These are phyloP conservation scores for Lactarius trivialis DNA, from an alignment of 768 basidiomycete species.

Conservation along the genomic window DNA sequence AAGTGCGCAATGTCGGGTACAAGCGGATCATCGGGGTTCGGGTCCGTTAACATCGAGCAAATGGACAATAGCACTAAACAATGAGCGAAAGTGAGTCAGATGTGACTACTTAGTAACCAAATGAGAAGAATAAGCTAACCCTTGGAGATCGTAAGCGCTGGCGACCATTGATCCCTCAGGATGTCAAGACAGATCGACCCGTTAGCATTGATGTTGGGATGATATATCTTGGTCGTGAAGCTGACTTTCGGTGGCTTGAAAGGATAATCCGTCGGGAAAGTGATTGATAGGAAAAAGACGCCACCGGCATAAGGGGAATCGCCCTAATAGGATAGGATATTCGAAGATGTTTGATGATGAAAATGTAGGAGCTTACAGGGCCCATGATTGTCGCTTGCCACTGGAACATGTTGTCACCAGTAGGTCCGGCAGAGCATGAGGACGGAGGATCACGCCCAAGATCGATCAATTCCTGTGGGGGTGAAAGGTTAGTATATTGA, in stretches of 20 bases:
- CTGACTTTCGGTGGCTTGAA: slow-evolving; percentile 99
- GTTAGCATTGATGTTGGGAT: slow-evolving; percentile 99
- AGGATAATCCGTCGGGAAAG: slow-evolving; percentile 95
- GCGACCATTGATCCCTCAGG: slow-evolving; percentile 97
- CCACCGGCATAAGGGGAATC: slow-evolving; percentile 98
- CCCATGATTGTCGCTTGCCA: slow-evolving; percentile 99
- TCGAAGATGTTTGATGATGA: background rate
- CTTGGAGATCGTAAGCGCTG: slow-evolving; percentile 98
- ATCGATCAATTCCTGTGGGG: slow-evolving; percentile 88
- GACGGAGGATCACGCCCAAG: slow-evolving; percentile 99
- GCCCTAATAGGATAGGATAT: slow-evolving; percentile 46
- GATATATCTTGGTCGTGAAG: slow-evolving; percentile 99
- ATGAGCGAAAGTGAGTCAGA: background rate
- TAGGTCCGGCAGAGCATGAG: slow-evolving; percentile 98
- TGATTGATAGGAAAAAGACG: slow-evolving; percentile 96
- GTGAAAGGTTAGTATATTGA: slow-evolving; percentile 8
- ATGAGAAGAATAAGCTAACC: slow-evolving; percentile 42
- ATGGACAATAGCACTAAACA: slow-evolving; percentile 85
- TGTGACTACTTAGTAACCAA: background rate
- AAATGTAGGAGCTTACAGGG: slow-evolving; percentile 58
- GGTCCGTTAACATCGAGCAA: slow-evolving; percentile 98
- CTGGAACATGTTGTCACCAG: slow-evolving; percentile 96
- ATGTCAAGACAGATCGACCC: slow-evolving; percentile 99
- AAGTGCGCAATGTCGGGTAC: slow-evolving; percentile 98
- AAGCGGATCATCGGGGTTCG: slow-evolving; percentile 97